Evolutionary conservation across 164 flowering plant genomes (phyloP).

Genomic region (Kalanchoe fedtschenkoi): DNA sequence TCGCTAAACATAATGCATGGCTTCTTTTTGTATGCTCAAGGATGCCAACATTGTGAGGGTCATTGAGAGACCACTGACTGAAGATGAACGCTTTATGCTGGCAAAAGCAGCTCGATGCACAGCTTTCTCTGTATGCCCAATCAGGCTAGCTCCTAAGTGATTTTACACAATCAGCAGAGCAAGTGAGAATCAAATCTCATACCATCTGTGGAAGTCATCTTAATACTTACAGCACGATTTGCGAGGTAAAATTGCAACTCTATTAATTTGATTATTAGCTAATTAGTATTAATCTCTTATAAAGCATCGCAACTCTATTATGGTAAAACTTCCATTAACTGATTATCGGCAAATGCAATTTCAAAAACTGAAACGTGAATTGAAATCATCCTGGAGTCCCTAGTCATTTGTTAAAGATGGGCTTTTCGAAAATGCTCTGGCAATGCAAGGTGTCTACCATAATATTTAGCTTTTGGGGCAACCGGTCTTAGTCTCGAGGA

Average conservation of each 20-base stretch:
- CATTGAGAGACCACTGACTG: slow-evolving; percentile 87
- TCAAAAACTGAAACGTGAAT: too few species aligned
- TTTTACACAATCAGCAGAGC: neutral
- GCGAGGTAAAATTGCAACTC: too few species aligned
- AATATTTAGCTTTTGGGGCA: neutral
- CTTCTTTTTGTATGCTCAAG: slow-evolving; percentile 21
- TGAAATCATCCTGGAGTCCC: neutral
- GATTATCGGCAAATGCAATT: too few species aligned
- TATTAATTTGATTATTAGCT: too few species aligned
- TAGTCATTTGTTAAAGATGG: neutral
- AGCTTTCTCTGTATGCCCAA: slow-evolving; percentile 78
- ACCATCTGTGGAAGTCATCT: too few species aligned
- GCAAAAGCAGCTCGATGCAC: slow-evolving; percentile 87
- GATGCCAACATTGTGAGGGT: slow-evolving; percentile 78
- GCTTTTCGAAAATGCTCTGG: neutral
- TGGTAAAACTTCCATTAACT: neutral
- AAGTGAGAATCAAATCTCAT: neutral
- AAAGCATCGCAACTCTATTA: neutral
- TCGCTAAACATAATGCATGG: neutral
- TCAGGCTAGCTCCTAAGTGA: slow-evolving; percentile 66
- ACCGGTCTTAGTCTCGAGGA: too few species aligned
- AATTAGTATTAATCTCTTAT: too few species aligned
- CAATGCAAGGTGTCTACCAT: neutral
- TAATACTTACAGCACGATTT: too few species aligned
- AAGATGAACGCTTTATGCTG: slow-evolving; percentile 77